Conservation (phyloP, 805 yeast genomes). For the Cyberlindnera subsufficiens region DNA sequence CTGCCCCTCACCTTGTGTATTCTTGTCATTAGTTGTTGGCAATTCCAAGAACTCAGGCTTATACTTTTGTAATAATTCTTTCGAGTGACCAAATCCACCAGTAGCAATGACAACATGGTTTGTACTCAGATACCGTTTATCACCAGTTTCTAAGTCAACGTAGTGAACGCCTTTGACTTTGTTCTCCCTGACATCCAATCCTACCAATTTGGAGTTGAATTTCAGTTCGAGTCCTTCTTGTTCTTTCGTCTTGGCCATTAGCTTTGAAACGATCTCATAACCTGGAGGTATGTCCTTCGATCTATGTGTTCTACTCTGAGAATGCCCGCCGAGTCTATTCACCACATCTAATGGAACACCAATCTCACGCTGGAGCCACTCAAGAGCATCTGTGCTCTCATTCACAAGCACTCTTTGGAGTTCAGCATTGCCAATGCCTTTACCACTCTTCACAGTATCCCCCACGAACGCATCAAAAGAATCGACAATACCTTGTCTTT, state of each 20-base stretch:
- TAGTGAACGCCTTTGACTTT: slow-evolving; percentile 39
- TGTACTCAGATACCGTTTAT: slow-evolving; percentile 21
- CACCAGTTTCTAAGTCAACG: slow-evolving; percentile 23
- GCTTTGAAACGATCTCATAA: slow-evolving; percentile 45
- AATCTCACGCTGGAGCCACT: slow-evolving; percentile 65
- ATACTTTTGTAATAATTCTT: slow-evolving; percentile 32
- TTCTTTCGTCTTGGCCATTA: slow-evolving; percentile 32
- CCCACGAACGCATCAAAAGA: slow-evolving; percentile 50
- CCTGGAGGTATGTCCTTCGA: slow-evolving; percentile 62
- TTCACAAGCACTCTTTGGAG: slow-evolving; percentile 55
- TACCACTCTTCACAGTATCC: slow-evolving; percentile 67
- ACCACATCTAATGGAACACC: slow-evolving; percentile 59
- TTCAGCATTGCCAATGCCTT: slow-evolving; percentile 48
- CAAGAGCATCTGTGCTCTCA: slow-evolving; percentile 61
- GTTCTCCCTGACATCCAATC: slow-evolving; percentile 24
- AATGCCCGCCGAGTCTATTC: slow-evolving; percentile 79
- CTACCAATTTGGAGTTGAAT: slow-evolving; percentile 33
- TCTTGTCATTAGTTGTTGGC: slow-evolving; percentile 53
- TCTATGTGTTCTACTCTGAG: slow-evolving; percentile 75
- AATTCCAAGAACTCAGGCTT: slow-evolving; percentile 40
- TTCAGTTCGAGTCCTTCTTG: slow-evolving; percentile 30
- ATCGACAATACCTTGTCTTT: slow-evolving; percentile 43
- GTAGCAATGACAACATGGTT: slow-evolving; percentile 44
- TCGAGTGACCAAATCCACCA: slow-evolving; percentile 48
- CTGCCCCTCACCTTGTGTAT: slow-evolving; percentile 57